Base-by-base conservation (phyloP, 129 eudicot genomes). In the Deinandra increscens region DNA sequence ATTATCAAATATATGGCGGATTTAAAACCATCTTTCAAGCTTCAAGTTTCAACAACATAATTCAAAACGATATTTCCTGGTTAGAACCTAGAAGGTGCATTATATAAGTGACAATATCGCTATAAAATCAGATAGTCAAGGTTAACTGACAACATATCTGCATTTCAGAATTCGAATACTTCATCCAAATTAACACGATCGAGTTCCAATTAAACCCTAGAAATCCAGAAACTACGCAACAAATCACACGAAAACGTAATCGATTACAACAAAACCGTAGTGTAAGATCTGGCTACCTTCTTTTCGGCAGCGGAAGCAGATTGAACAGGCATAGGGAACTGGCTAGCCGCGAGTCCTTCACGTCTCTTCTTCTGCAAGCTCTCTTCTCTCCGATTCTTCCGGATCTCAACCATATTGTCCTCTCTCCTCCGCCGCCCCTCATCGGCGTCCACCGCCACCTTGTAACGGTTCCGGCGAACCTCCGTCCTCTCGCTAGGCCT, bases 331-430 rank as follows among this genome's bases (percentile, higher is more conserved):
- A 74, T n/a, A 36, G 94, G 17, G 31, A 86, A 82, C 69, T 80
- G 85, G 42, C 44, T 55, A n/a, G 53, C 80, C 10, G 79, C 79
- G 36, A 90, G 58, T n/a, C 82, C 95, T 60, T 87, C 97, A 9
- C 96, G 90, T 43, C 97, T 76, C 84, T 87, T 87, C 81, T 91
- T 91, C 81, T 79, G 87, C 74, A 91, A 73, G 75, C 81, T 91
- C 62, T 87, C 96, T 38, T 91, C 97, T n/a, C 96, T 67, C 13
- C 81, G 71, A 29, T 69, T 83, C 87, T 91, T 91, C 6, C 97
- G 86, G 81, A 91, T 88, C 90, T 88, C 96, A n/a, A 91, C 93
- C 96, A 91, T 83, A 23, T 91, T 88, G 56, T 88, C 97, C 56
- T 85, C 97, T 56, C 96, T 76, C 59, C 97, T 76, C 22, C 97